Conservation (phyloP, 768 basidiomycete genomes). For the Lentinula sp. region DNA sequence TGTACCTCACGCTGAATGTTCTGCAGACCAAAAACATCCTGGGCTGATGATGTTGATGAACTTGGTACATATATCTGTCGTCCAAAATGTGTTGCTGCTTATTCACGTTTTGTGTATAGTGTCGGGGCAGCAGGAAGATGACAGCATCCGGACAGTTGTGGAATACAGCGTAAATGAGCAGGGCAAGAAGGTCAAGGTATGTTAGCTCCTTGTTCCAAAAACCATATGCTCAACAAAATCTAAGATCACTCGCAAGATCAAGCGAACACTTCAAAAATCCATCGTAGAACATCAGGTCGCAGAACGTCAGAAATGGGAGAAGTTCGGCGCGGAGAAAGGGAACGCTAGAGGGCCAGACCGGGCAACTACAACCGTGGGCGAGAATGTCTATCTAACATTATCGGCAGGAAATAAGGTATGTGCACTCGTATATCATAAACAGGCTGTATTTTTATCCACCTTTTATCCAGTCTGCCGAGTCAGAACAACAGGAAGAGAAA, state of each 20-base stretch:
- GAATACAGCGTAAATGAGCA: constrained; percentile 86
- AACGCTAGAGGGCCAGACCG: constrained; percentile 85
- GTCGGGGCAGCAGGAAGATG: constrained; percentile 44
- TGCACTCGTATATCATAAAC: background rate
- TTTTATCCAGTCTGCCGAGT: constrained; percentile 46
- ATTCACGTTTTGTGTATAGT: background rate
- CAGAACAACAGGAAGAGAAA: constrained; percentile 61
- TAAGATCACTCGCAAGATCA: constrained; percentile 82
- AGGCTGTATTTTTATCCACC: background rate
- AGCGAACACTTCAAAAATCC: constrained; percentile 81
- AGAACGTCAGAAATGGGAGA: constrained; percentile 87
- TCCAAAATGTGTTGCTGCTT: background rate
- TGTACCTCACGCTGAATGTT: background rate
- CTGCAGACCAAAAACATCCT: constrained; percentile 60
- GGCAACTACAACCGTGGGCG: constrained; percentile 89
- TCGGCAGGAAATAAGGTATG: constrained; percentile 59
- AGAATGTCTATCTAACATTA: constrained; percentile 40
- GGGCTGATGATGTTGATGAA: constrained; percentile 87
- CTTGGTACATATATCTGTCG: constrained; percentile 38
- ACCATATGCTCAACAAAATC: background rate
- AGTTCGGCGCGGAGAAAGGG: constrained; percentile 90
- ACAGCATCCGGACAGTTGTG: constrained; percentile 79
- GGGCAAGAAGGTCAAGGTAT: constrained; percentile 90
- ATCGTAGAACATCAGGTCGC: constrained; percentile 94
- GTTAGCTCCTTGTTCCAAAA: constrained; percentile 10